phyloP scores from a whole-genome alignment of 257 asterid genomes.

The Solanum chiquidenum region DNA sequence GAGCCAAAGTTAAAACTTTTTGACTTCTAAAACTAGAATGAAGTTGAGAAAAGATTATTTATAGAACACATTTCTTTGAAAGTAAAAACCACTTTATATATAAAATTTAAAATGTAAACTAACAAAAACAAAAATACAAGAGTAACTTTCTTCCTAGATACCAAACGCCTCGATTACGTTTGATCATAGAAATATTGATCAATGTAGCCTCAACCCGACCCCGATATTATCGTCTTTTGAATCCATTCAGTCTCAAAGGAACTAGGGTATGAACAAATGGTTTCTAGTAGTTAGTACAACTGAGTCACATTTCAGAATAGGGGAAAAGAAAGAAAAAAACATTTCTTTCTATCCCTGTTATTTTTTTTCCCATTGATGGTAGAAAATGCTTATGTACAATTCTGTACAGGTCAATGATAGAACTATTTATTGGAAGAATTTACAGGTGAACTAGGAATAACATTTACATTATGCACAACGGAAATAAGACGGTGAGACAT shows the following conservation, averaged over 20 bases:
- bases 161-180: no score
- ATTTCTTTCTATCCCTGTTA: background rate
- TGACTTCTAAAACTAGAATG: no score
- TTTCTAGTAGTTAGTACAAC: background rate
- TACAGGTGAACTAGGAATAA: constrained; percentile 28
- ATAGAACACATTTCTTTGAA: no score
- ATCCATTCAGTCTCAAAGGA: background rate
- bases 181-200: no score
- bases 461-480: constrained; percentile 29
- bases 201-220: no score
- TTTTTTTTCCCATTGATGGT: background rate
- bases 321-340: background rate
- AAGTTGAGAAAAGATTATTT: no score
- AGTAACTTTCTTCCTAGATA: no score
- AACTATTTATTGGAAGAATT: constrained; percentile 19
- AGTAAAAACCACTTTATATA: no score
- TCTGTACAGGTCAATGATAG: background rate
- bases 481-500: constrained; percentile 6
- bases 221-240: no score
- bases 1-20: background rate
- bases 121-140: no score
- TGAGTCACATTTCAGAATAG: background rate
- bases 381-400: constrained; percentile 4
- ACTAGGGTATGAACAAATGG: background rate
- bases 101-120: no score